These are phyloP conservation scores for Penicillium coprophilum DNA, from an alignment of 495 filamentous ascomycete species.

Conservation along the genomic window DNA sequence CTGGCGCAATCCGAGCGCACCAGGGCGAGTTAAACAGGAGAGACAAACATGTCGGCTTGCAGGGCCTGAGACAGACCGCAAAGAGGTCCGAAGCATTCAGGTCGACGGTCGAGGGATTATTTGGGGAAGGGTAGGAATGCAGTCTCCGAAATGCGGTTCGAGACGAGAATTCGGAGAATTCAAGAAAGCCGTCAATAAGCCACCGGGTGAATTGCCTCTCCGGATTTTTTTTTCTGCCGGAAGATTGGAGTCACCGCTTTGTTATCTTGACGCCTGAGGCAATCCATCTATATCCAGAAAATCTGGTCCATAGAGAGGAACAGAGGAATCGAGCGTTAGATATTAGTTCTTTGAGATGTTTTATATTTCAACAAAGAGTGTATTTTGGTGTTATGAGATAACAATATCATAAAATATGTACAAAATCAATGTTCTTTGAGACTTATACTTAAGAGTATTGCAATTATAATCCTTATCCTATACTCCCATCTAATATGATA, in stretches of 20 bases:
- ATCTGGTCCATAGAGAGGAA: no score
- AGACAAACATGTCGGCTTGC: slow-evolving; percentile 38
- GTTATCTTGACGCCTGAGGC: background rate
- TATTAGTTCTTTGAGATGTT: background rate
- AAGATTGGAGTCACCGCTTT: slow-evolving; percentile 17
- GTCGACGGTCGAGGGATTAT: slow-evolving; percentile 8
- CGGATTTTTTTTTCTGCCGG: slow-evolving; percentile 29
- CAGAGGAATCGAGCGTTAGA: background rate
- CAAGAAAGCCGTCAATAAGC: background rate
- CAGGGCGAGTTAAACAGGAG: slow-evolving; percentile 35
- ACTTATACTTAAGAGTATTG: background rate
- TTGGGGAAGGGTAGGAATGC: slow-evolving; percentile 2
- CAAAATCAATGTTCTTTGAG: background rate
- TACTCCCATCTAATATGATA: no score
- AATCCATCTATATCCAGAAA: no score
- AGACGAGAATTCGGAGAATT: background rate
- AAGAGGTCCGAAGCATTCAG: slow-evolving; percentile 44
- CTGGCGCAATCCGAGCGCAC: slow-evolving; percentile 27
- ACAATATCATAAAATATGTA: background rate
- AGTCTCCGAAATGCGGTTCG: background rate
- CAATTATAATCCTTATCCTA: background rate
- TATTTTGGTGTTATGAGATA: background rate
- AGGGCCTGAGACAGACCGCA: slow-evolving; percentile 45
- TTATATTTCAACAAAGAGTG: background rate
- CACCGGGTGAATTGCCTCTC: slow-evolving; percentile 9